Evolutionary conservation across 805 yeast species (phyloP).

Genomic region (Lipomyces starkeyi): DNA sequence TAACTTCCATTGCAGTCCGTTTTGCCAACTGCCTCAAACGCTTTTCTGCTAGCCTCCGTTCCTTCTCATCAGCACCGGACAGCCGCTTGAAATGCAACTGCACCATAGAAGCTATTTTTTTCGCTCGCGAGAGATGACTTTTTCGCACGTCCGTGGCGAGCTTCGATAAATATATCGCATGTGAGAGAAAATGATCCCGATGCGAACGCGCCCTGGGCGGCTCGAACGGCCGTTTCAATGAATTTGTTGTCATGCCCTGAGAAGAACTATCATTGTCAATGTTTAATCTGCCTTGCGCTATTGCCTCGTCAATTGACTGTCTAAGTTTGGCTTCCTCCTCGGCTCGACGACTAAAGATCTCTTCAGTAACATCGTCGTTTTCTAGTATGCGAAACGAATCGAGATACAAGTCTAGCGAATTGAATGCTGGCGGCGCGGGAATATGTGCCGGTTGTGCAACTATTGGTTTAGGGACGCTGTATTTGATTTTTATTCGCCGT

Average conservation of each 20-base stretch:
- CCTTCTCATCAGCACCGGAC: conserved; percentile 86
- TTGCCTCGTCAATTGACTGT: conserved; percentile 55
- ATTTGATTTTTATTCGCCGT: conserved; percentile 36
- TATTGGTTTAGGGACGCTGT: conserved; percentile 51
- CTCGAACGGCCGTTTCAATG: conserved; percentile 52
- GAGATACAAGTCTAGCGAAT: conserved; percentile 53
- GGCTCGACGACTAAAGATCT: conserved; percentile 67
- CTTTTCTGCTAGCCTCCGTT: conserved; percentile 74
- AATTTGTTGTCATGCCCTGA: conserved; percentile 13
- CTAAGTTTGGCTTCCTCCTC: conserved; percentile 57
- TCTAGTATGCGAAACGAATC: conserved; percentile 63
- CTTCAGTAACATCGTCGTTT: conserved; percentile 60
- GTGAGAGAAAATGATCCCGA: conserved; percentile 76
- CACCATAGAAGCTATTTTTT: conserved; percentile 77
- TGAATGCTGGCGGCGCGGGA: conserved; percentile 53
- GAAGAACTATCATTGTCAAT: conserved; percentile 39
- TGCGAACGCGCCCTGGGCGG: conserved; percentile 60
- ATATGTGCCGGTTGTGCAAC: conserved; percentile 68
- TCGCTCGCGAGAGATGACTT: conserved; percentile 68
- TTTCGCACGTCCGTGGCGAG: conserved; percentile 69
- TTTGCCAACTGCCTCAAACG: conserved; percentile 74
- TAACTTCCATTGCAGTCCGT: conserved; percentile 80
- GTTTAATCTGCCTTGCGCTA: conserved; percentile 47
- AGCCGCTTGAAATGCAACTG: conserved; percentile 86
- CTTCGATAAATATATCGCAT: conserved; percentile 73